Percentiles rank a stretch among this genome's conserved stretches.
These are phyloP conservation scores for Omphalea diandra DNA, from an alignment of 441 rosid species.

Conservation along the genomic window DNA sequence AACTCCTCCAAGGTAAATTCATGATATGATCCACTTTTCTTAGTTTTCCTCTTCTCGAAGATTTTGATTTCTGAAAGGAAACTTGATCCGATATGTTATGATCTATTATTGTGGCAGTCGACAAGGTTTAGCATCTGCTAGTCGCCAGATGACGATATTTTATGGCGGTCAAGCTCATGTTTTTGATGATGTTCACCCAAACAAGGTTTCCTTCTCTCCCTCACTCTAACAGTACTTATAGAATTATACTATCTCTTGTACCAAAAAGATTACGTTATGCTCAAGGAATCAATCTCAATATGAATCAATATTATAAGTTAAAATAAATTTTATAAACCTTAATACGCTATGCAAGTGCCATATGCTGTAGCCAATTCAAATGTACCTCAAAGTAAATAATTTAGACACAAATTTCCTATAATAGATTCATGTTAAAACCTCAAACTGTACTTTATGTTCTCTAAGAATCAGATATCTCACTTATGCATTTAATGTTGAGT, in stretches of 20 bases:
- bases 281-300: too few relatives aligned
- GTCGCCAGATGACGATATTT: constrained; percentile 93
- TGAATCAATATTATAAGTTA: too few relatives aligned
- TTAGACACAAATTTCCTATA: too few relatives aligned
- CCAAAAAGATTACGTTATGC: background rate
- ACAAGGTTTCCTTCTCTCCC: constrained; percentile 45
- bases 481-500: too few relatives aligned
- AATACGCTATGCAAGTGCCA: too few relatives aligned
- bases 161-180: constrained; percentile 99
- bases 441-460: background rate
- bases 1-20: constrained; percentile 55
- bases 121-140: constrained; percentile 50
- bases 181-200: constrained; percentile 94
- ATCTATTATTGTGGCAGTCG: constrained; percentile 35
- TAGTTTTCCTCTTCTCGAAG: background rate
- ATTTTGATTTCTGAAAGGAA: background rate
- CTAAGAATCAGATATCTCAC: too few relatives aligned
- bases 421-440: too few relatives aligned
- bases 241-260: background rate
- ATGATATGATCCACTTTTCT: constrained; percentile 15
- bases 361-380: too few relatives aligned
- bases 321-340: too few relatives aligned
- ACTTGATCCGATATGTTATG: constrained; percentile 3
- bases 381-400: too few relatives aligned
- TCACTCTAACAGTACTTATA: constrained; percentile 6